Evolutionary conservation across 176 grass and related monocot species (phyloP).

Genomic region (Dendrocalamus sinicus): DNA sequence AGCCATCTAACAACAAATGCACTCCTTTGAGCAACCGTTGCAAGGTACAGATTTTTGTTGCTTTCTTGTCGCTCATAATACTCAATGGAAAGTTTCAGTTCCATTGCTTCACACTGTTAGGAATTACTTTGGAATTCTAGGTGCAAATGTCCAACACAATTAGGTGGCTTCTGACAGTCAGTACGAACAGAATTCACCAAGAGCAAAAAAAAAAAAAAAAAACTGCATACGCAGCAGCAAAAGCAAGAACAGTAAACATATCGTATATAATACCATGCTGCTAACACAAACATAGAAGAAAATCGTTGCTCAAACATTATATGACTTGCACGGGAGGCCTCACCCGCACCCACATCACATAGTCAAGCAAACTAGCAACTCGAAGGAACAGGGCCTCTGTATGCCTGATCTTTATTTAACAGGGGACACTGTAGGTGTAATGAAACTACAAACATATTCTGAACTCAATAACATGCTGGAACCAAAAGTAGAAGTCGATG

Average conservation of each 20-base stretch:
- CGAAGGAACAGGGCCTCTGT: constrained; percentile 11
- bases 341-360: not conserved
- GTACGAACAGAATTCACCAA: not conserved
- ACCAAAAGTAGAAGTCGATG: constrained; percentile 44
- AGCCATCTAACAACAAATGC: not conserved
- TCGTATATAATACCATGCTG: not conserved
- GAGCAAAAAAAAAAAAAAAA: not conserved
- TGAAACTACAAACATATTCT: constrained; percentile 28
- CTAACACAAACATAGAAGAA: constrained; percentile 27
- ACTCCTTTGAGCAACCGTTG: not conserved
- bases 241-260: not conserved
- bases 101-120: not conserved
- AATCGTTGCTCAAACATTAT: constrained; percentile 18
- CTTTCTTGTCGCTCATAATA: not conserved
- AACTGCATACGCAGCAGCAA: not conserved
- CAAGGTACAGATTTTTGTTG: not conserved
- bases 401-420: constrained; percentile 45
- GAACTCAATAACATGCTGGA: constrained; percentile 38
- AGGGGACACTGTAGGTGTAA: constrained; percentile 33
- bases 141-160: not conserved
- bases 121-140: not conserved
- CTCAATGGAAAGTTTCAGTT: not conserved
- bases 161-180: no score
- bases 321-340: constrained; percentile 9
- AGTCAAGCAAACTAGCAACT: not conserved